These are phyloP conservation scores for Proliferodiscus dingleyae DNA, from an alignment of 2,329 filamentous ascomycete species.

Conservation along the genomic window DNA sequence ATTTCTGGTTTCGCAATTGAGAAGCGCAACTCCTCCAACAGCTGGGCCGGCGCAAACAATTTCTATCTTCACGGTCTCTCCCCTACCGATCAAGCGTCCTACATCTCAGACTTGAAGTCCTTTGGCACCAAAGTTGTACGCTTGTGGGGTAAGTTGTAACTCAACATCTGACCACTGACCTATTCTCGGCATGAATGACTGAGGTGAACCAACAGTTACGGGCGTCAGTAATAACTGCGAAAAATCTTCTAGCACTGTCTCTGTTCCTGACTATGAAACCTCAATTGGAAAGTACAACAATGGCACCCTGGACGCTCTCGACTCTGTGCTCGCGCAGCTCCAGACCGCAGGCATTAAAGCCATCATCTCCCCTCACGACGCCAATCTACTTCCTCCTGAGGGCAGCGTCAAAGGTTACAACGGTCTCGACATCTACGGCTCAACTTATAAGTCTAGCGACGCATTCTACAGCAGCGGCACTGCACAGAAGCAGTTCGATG, in stretches of 20 bases:
- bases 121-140: conserved; percentile 3
- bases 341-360: conserved; percentile 5
- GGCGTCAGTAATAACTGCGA: not conserved
- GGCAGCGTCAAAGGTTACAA: not conserved
- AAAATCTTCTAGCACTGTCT: not conserved
- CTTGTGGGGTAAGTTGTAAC: not conserved
- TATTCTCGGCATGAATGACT: too few relatives aligned
- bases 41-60: conserved; percentile 5
- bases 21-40: conserved; percentile 3
- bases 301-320: conserved; percentile 1
- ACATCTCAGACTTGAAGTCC: conserved; percentile 1
- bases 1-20: conserved; percentile 1
- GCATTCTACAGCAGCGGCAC: conserved; percentile 3
- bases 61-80: conserved; percentile 5
- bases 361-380: conserved; percentile 10
- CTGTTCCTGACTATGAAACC: conserved; percentile 2
- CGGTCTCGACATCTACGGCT: conserved; percentile 7
- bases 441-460: conserved; percentile 2
- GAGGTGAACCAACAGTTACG: not conserved
- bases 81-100: conserved; percentile 1
- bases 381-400: conserved; percentile 1
- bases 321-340: conserved; percentile 3
- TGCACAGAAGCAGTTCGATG: conserved; percentile 1
- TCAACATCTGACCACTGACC: not conserved
- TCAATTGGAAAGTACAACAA: conserved; percentile 2